Conservation (phyloP, 768 basidiomycete species). For the Tephrocybe sp. region DNA sequence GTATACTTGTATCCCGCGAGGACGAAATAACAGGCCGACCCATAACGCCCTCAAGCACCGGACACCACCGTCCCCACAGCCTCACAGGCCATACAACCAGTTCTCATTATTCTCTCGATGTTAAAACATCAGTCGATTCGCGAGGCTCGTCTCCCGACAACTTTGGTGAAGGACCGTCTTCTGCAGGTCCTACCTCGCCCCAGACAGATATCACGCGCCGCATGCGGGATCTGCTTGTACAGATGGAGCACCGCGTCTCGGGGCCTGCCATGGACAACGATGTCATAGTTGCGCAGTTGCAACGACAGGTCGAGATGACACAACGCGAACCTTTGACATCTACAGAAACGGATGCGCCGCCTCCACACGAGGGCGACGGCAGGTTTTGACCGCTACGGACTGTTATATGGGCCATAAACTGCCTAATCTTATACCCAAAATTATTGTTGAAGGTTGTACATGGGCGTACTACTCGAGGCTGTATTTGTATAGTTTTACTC, state of each 20-base stretch:
- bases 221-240: slow-evolving; percentile 10
- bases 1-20: slow-evolving; percentile 8
- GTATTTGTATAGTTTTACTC: not conserved
- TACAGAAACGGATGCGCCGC: slow-evolving; percentile 5
- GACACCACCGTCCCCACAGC: slow-evolving; percentile 5
- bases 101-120: slow-evolving; percentile 3
- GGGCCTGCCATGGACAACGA: not conserved
- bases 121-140: slow-evolving; percentile 1
- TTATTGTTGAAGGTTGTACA: not conserved
- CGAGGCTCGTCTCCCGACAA: not conserved
- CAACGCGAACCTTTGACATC: slow-evolving; percentile 8
- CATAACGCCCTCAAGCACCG: slow-evolving; percentile 6
- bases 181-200: not conserved
- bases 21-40: slow-evolving; percentile 1
- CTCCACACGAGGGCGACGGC: slow-evolving; percentile 8
- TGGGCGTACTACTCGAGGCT: not conserved
- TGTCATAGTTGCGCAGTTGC: slow-evolving; percentile 2
- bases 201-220: slow-evolving; percentile 6
- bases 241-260: slow-evolving; percentile 7
- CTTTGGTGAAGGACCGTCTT: not conserved
- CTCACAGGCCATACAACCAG: not conserved
- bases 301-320: slow-evolving; percentile 9
- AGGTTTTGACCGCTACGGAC: not conserved
- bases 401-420: not conserved
- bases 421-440: not conserved